Conservation (phyloP, 2,329 filamentous ascomycete genomes). For the Penicillium sp. region DNA sequence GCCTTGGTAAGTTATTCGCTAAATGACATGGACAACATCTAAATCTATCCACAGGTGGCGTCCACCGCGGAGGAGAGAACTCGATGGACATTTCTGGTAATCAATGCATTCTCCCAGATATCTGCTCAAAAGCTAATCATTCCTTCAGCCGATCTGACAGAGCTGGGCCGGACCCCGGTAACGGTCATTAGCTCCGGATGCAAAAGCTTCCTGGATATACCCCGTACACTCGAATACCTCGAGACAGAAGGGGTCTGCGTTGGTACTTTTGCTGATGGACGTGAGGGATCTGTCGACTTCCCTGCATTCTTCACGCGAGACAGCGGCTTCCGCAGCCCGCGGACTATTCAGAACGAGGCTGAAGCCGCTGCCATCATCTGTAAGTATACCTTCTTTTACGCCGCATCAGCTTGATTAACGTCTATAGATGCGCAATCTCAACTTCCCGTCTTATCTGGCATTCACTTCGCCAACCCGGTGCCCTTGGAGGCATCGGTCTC, state of each 20-base stretch:
- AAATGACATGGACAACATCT: constrained; percentile 5
- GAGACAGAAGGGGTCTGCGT: constrained; percentile 70
- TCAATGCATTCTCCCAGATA: constrained; percentile 1
- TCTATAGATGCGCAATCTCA: constrained; percentile 62
- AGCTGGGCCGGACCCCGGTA: constrained; percentile 82
- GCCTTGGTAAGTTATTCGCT: constrained; percentile 53
- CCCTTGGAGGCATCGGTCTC: constrained; percentile 65
- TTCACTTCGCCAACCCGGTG: constrained; percentile 86
- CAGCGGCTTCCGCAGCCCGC: constrained; percentile 74
- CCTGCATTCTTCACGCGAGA: constrained; percentile 90
- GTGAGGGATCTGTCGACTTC: constrained; percentile 68
- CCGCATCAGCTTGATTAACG: not conserved
- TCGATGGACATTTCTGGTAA: constrained; percentile 78
- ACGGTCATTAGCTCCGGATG: constrained; percentile 85
- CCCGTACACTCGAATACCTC: constrained; percentile 76
- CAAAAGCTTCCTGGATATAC: constrained; percentile 93
- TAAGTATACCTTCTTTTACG: constrained; percentile 37
- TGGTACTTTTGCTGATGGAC: constrained; percentile 81
- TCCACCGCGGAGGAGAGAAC: constrained; percentile 80
- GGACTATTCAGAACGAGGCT: constrained; percentile 64
- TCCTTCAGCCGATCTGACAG: constrained; percentile 71
- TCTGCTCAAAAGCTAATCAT: constrained; percentile 4
- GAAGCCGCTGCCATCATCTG: constrained; percentile 86
- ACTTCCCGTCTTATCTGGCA: constrained; percentile 68
- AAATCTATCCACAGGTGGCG: constrained; percentile 54